Conservation (phyloP, 2,329 filamentous ascomycete species). For the Dothideomycetidae sp. region DNA sequence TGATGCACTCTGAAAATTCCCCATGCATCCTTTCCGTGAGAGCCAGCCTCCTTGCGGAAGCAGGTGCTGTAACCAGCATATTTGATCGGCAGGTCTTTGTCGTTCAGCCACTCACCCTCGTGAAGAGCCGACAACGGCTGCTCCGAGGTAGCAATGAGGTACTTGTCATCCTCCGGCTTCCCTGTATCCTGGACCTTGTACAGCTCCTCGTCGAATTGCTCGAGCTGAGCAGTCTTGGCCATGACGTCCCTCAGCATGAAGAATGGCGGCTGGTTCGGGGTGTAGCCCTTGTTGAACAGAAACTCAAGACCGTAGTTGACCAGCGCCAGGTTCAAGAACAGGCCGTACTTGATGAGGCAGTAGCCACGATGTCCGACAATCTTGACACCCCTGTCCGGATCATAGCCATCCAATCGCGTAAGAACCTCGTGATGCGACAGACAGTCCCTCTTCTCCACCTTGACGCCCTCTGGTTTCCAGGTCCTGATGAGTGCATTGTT, state of each 20-base stretch:
- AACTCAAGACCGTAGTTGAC: conserved; percentile 93
- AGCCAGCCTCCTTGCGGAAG: conserved; percentile 89
- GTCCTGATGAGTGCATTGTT: conserved; percentile 64
- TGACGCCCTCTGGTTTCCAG: conserved; percentile 62
- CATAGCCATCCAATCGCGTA: conserved; percentile 74
- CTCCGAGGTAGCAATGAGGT: conserved; percentile 71
- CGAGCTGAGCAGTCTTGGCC: conserved; percentile 95
- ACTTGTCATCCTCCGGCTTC: conserved; percentile 69
- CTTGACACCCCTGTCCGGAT: conserved; percentile 84
- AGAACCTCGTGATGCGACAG: conserved; percentile 95
- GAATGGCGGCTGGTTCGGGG: conserved; percentile 56
- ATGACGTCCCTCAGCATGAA: conserved; percentile 95
- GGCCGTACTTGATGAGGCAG: conserved; percentile 77
- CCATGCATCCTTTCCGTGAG: conserved; percentile 88
- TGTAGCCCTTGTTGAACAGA: conserved; percentile 55
- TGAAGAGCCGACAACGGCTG: conserved; percentile 83
- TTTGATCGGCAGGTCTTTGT: conserved; percentile 78
- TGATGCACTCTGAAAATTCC: conserved; percentile 97
- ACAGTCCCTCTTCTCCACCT: conserved; percentile 57
- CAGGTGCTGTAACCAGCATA: conserved; percentile 81
- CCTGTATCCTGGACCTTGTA: conserved; percentile 89
- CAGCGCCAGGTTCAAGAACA: conserved; percentile 82
- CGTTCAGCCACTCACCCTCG: conserved; percentile 81
- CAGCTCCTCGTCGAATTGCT: conserved; percentile 93
- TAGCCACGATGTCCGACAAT: conserved; percentile 90